A percentile compares a stretch with the other conserved stretches of the same genome.
These are phyloP conservation scores for Arachnopeziza araneosa DNA, from an alignment of 2,329 filamentous ascomycete species.

Conservation along the genomic window DNA sequence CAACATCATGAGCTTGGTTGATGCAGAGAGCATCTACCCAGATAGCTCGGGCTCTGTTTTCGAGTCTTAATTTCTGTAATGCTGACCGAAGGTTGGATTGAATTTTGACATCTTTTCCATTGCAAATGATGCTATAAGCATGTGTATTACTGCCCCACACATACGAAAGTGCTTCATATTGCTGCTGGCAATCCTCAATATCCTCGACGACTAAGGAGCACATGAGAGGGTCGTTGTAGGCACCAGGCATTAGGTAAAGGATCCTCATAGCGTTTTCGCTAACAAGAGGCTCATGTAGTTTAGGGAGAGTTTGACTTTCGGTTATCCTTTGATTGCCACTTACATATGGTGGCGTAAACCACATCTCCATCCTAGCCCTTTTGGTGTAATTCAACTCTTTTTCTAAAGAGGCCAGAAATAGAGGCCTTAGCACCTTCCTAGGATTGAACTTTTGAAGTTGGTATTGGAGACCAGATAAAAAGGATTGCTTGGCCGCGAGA, in stretches of 20 bases:
- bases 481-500: not conserved
- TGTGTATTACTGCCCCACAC: not conserved
- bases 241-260: not conserved
- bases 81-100: not conserved
- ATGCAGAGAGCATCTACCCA: constrained; percentile 1
- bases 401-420: not conserved
- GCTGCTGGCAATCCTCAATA: not conserved
- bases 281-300: not conserved
- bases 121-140: not conserved
- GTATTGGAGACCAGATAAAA: not conserved
- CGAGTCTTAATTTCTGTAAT: not conserved
- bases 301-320: not conserved
- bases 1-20: not conserved
- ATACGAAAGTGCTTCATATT: not conserved
- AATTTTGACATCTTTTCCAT: not conserved
- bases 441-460: not conserved
- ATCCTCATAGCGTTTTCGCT: not conserved
- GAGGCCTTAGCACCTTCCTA: not conserved
- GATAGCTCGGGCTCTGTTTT: not conserved
- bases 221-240: not conserved
- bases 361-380: not conserved
- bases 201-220: not conserved
- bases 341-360: not conserved
- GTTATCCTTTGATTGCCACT: not conserved
- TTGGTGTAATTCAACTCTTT: not conserved